These are phyloP conservation scores for Brettanomyces sp. DNA, from an alignment of 805 yeast genomes.

Conservation along the genomic window DNA sequence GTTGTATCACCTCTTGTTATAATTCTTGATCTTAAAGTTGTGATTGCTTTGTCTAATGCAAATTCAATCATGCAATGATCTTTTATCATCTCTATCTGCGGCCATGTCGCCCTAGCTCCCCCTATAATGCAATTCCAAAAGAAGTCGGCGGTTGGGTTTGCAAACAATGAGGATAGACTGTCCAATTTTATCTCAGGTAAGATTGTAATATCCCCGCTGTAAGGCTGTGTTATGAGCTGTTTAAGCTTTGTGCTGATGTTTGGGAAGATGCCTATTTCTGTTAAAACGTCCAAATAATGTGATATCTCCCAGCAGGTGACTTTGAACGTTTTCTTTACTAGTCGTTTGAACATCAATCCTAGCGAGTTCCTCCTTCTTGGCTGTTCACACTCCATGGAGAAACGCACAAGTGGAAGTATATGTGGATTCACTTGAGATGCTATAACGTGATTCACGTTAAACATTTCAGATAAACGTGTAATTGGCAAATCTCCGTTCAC, in stretches of 20 bases:
- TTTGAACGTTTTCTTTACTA: slow-evolving; percentile 43
- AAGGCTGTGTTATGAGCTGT: slow-evolving; percentile 74
- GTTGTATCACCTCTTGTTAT: not conserved
- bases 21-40: slow-evolving; percentile 49
- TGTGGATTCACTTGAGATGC: slow-evolving; percentile 98
- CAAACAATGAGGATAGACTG: slow-evolving; percentile 55
- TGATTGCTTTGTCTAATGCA: slow-evolving; percentile 72
- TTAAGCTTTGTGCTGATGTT: slow-evolving; percentile 64
- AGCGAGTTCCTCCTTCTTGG: not conserved
- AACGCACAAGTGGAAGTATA: slow-evolving; percentile 76
- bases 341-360: slow-evolving; percentile 42
- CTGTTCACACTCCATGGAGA: slow-evolving; percentile 38
- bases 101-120: slow-evolving; percentile 94
- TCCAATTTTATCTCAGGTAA: slow-evolving; percentile 61
- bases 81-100: slow-evolving; percentile 71
- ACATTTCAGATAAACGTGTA: slow-evolving; percentile 86
- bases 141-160: slow-evolving; percentile 77
- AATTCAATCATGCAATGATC: slow-evolving; percentile 90
- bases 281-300: slow-evolving; percentile 64
- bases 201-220: slow-evolving; percentile 90
- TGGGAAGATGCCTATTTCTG: slow-evolving; percentile 69
- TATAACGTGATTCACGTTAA: slow-evolving; percentile 92
- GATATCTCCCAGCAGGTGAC: slow-evolving; percentile 59
- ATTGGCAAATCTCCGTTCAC: slow-evolving; percentile 93
- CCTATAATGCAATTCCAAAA: slow-evolving; percentile 59